Evolutionary conservation across 805 yeast genomes (phyloP).

Genomic region (Kuraishia borneana): DNA sequence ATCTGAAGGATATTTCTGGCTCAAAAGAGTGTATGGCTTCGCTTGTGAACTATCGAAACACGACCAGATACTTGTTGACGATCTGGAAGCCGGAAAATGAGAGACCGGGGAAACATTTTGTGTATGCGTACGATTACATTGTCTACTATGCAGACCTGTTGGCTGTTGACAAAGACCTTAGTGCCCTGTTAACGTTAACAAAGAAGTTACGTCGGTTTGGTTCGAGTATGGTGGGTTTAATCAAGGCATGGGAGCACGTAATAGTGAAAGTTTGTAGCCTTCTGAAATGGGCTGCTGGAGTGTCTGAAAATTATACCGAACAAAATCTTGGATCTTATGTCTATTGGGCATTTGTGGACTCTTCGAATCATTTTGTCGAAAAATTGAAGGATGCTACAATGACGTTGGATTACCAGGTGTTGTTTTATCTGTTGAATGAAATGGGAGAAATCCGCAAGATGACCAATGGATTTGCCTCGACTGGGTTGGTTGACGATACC

Average conservation of each 20-base stretch:
- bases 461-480: slow-evolving; percentile 76
- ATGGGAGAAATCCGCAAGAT: slow-evolving; percentile 52
- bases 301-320: slow-evolving; percentile 41
- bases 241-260: slow-evolving; percentile 55
- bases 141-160: slow-evolving; percentile 49
- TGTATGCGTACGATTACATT: slow-evolving; percentile 62
- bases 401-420: slow-evolving; percentile 24
- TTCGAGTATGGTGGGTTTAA: slow-evolving; percentile 60
- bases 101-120: slow-evolving; percentile 87
- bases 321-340: slow-evolving; percentile 30
- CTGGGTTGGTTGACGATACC: slow-evolving; percentile 65
- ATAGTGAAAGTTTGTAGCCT: slow-evolving; percentile 42
- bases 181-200: slow-evolving; percentile 45
- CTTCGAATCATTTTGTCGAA: slow-evolving; percentile 20
- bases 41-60: slow-evolving; percentile 54
- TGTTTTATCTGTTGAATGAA: slow-evolving; percentile 35
- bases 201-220: slow-evolving; percentile 72
- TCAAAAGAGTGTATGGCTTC: slow-evolving; percentile 58
- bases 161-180: slow-evolving; percentile 40
- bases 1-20: slow-evolving; percentile 33
- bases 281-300: slow-evolving; percentile 29
- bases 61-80: slow-evolving; percentile 60
- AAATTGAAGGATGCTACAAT: slow-evolving; percentile 18
- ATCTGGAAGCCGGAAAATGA: slow-evolving; percentile 94
- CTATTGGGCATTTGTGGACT: slow-evolving; percentile 29